phyloP scores from a whole-genome alignment of 2,329 filamentous ascomycete genomes.

The Mariannaea sp. region DNA sequence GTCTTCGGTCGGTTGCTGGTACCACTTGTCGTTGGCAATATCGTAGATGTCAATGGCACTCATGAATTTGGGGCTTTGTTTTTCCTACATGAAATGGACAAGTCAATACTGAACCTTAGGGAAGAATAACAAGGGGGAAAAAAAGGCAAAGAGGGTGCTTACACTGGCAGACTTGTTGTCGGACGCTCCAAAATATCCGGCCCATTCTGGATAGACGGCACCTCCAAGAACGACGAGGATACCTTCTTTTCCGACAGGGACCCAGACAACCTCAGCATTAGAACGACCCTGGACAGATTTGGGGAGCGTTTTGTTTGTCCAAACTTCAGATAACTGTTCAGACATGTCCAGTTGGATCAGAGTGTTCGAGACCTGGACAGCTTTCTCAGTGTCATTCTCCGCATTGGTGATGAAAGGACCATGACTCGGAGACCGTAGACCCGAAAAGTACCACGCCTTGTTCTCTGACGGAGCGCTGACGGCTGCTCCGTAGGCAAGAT shows the following conservation, averaged over 20 bases:
- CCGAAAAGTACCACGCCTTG: slow-evolving; percentile 73
- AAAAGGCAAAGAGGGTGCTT: slow-evolving; percentile 31
- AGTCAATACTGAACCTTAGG: no score
- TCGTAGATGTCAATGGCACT: slow-evolving; percentile 77
- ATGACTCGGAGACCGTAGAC: slow-evolving; percentile 56
- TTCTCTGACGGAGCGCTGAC: slow-evolving; percentile 72
- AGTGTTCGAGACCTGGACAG: slow-evolving; percentile 55
- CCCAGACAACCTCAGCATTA: slow-evolving; percentile 70
- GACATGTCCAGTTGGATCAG: slow-evolving; percentile 67
- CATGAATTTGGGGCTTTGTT: slow-evolving; percentile 73
- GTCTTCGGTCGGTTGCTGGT: slow-evolving; percentile 67
- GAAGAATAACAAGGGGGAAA: no score
- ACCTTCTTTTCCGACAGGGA: slow-evolving; percentile 77
- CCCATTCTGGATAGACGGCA: slow-evolving; percentile 65
- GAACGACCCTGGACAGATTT: slow-evolving; percentile 57
- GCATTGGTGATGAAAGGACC: slow-evolving; percentile 53
- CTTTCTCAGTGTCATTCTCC: slow-evolving; percentile 43
- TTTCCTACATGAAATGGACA: slow-evolving; percentile 48
- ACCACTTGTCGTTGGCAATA: slow-evolving; percentile 70
- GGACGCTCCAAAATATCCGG: slow-evolving; percentile 32
- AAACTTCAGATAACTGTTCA: slow-evolving; percentile 53
- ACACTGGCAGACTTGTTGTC: slow-evolving; percentile 42
- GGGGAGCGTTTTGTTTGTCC: slow-evolving; percentile 62
- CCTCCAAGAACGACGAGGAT: slow-evolving; percentile 80
- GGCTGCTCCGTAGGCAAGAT: slow-evolving; percentile 67